These are phyloP conservation scores for Euphorbia schlechtendalii DNA, from an alignment of 441 rosid species.

Conservation along the genomic window DNA sequence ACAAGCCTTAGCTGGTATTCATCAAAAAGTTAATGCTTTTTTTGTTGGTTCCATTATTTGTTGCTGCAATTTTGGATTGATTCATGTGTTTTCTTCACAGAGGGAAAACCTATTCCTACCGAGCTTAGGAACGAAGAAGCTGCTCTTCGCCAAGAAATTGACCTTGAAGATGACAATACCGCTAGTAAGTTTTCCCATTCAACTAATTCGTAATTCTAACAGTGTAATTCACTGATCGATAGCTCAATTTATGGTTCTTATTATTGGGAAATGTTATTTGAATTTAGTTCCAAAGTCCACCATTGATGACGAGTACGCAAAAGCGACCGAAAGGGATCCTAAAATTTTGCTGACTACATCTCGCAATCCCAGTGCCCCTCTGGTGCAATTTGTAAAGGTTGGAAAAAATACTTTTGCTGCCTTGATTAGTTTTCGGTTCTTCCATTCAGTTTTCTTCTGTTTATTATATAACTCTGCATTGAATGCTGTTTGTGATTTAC, in stretches of 20 bases:
- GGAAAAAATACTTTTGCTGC: neutral
- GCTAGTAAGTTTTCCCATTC: conserved; percentile 25
- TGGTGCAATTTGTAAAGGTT: conserved; percentile 73
- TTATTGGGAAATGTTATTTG: conserved; percentile 13
- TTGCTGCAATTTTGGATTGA: neutral
- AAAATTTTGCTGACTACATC: conserved; percentile 34
- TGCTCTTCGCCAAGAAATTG: conserved; percentile 70
- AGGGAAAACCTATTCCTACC: conserved; percentile 86
- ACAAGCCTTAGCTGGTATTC: conserved; percentile 52
- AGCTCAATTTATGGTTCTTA: neutral
- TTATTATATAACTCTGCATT: neutral
- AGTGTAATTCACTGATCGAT: neutral
- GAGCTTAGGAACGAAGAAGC: conserved; percentile 82
- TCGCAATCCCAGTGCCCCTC: neutral
- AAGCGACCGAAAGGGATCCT: conserved; percentile 60
- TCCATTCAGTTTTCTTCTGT: neutral
- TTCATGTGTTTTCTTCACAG: conserved; percentile 20
- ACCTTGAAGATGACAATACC: conserved; percentile 69
- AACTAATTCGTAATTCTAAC: neutral
- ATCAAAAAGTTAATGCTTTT: neutral
- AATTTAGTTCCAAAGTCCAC: conserved; percentile 57
- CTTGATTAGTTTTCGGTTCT: neutral
- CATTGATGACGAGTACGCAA: conserved; percentile 92
- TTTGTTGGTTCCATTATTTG: conserved; percentile 15
- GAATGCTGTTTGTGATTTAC: conserved; percentile 4